Evolutionary conservation across 2,329 filamentous ascomycete genomes (phyloP), one percentile per base, ranked within the genome.

Genomic region (Dendrostoma leiphaemia): DNA sequence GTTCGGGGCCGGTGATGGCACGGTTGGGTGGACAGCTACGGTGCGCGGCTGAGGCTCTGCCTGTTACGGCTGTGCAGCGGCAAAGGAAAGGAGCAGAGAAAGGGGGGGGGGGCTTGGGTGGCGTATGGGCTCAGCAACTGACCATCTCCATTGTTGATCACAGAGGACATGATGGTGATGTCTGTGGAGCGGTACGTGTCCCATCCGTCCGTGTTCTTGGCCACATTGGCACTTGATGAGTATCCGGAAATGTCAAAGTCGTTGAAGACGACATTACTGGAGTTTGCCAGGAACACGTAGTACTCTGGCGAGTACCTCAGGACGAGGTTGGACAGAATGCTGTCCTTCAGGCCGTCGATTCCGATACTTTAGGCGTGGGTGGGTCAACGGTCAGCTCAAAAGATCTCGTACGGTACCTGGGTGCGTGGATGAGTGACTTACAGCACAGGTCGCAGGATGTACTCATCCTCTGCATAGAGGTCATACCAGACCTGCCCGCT

Each of bases 401-500:
- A 12, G 5, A n/a, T 15, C 9, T 13, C 7, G n/a, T 6, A 15
- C 29, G 12, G 26, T 13, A 3, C 17, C 2, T n/a, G 9, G 23
- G 8, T 40, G 6, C 12, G 28, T n/a, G 28, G 17, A n/a, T 13
- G 8, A 10, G 10, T 7, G 5, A 55, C 55, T 55, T 34, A 57
- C 55, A 86, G 70, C 31, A 86, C 78, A 0, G 84, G 84, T 5
- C 84, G 77, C 21, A 85, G 71, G 44, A 80, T 79, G 55, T 83
- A 78, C 29, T 78, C 75, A 61, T 86, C 69, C 35, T 72, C 63
- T 0, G 82, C 81, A 60, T 84, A 86, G 23, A 81, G 68, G 60
- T 86, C 81, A 62, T 86, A 88, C 85, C 83, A 87, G 6, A 74
- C 74, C 63, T 86, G 82, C 0, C 84, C 84, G 58, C 84, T 85